phyloP scores from a whole-genome alignment of 2,329 filamentous ascomycete species.

The Phoma sp. region DNA sequence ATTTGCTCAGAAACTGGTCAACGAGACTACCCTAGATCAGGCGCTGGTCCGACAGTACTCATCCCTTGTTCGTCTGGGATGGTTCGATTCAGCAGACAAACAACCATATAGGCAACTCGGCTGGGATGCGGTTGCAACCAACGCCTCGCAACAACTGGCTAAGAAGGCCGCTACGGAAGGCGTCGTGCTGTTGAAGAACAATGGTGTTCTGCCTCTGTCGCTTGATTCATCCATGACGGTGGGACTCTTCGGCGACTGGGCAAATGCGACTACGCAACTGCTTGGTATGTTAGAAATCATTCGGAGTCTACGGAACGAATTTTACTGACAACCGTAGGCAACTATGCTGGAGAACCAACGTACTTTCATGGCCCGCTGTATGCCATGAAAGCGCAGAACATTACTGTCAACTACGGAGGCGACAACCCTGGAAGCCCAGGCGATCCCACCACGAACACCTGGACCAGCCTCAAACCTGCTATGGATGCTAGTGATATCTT shows the following conservation, averaged over 20 bases:
- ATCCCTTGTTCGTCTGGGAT: slow-evolving; percentile 62
- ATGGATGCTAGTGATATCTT: slow-evolving; percentile 57
- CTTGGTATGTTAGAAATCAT: slow-evolving; percentile 63
- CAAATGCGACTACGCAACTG: slow-evolving; percentile 62
- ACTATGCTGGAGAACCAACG: slow-evolving; percentile 64
- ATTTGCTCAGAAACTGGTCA: slow-evolving; percentile 30
- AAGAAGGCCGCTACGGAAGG: slow-evolving; percentile 59
- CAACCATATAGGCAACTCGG: slow-evolving; percentile 35
- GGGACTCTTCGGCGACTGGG: slow-evolving; percentile 67
- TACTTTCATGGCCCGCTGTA: slow-evolving; percentile 63
- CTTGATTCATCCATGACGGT: slow-evolving; percentile 52
- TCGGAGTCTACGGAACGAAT: slow-evolving; percentile 3
- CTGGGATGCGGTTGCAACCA: slow-evolving; percentile 57
- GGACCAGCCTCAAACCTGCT: slow-evolving; percentile 24
- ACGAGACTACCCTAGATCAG: slow-evolving; percentile 57
- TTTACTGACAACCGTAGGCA: slow-evolving; percentile 48
- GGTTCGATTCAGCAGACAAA: slow-evolving; percentile 49
- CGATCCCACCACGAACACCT: slow-evolving; percentile 37
- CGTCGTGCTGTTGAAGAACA: slow-evolving; percentile 61
- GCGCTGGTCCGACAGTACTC: slow-evolving; percentile 63
- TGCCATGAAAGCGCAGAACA: slow-evolving; percentile 58
- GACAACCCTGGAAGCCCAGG: slow-evolving; percentile 33
- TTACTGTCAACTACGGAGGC: slow-evolving; percentile 44
- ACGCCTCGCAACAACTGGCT: slow-evolving; percentile 63
- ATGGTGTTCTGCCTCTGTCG: slow-evolving; percentile 58